These are phyloP conservation scores for Emydomyces testavorans DNA, from an alignment of 2,329 filamentous ascomycete species.

Conservation along the genomic window DNA sequence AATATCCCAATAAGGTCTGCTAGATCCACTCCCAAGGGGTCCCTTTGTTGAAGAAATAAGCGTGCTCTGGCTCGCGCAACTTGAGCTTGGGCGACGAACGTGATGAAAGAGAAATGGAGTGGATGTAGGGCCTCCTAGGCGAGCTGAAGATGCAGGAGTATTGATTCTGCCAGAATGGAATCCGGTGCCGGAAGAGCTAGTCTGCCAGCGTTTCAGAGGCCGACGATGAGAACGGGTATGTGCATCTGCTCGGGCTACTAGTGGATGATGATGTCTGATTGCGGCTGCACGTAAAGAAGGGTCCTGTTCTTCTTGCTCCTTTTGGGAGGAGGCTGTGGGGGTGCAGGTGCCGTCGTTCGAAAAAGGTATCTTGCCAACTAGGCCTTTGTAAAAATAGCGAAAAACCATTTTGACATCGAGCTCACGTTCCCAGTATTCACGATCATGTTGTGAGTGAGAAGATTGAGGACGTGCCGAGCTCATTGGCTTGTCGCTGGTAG, in stretches of 20 bases:
- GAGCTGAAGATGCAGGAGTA: neutral
- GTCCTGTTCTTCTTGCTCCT: slow-evolving; percentile 42
- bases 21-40: slow-evolving; percentile 50
- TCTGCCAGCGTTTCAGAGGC: slow-evolving; percentile 18
- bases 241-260: slow-evolving; percentile 51
- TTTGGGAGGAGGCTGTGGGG: slow-evolving; percentile 29
- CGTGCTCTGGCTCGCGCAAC: slow-evolving; percentile 78
- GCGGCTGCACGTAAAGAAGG: slow-evolving; percentile 66
- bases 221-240: slow-evolving; percentile 35
- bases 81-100: slow-evolving; percentile 44
- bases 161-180: slow-evolving; percentile 10
- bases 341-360: slow-evolving; percentile 31
- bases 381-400: slow-evolving; percentile 67
- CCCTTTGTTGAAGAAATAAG: slow-evolving; percentile 43
- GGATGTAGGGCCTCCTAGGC: slow-evolving; percentile 11
- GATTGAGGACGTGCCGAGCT: slow-evolving; percentile 14
- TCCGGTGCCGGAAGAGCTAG: slow-evolving; percentile 37
- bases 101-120: slow-evolving; percentile 34
- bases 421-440: slow-evolving; percentile 85
- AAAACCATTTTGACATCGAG: slow-evolving; percentile 88
- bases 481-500: neutral
- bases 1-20: slow-evolving; percentile 85
- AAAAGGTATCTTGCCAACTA: slow-evolving; percentile 41
- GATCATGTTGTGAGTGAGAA: slow-evolving; percentile 42
- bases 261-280: slow-evolving; percentile 78